A percentile compares a stretch with the other conserved stretches of the same genome.
Evolutionary conservation across 305 asterid species (phyloP).

Genomic region (Fraxinus sp.): DNA sequence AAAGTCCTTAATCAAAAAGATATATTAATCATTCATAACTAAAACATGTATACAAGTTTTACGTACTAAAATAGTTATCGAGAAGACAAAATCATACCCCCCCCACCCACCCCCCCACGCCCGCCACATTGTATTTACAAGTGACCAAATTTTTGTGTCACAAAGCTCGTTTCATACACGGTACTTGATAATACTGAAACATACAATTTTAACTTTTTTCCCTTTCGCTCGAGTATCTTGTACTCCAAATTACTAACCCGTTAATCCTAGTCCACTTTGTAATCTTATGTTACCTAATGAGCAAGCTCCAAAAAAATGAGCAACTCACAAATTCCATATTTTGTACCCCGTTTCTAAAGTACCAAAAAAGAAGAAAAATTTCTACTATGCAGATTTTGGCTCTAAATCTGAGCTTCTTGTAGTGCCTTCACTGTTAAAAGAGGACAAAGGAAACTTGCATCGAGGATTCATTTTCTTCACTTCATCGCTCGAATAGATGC

Average conservation of each 20-base stretch:
- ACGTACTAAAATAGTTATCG: neutral
- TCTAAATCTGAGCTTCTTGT: constrained; percentile 44
- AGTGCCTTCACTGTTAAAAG: constrained; percentile 41
- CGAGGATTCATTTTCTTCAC: constrained; percentile 73
- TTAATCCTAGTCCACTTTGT: constrained; percentile 15
- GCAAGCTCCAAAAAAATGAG: constrained; percentile 24
- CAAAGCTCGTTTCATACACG: neutral
- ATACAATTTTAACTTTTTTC: neutral
- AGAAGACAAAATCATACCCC: constrained; percentile 21
- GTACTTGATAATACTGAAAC: neutral
- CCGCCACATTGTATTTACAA: constrained; percentile 42
- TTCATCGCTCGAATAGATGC: constrained; percentile 64
- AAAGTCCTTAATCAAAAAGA: too few species aligned
- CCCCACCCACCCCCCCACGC: neutral
- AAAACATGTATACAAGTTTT: neutral
- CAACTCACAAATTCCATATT: constrained; percentile 19
- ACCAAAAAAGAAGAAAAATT: constrained; percentile 13
- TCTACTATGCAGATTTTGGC: constrained; percentile 47
- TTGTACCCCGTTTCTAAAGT: constrained; percentile 27
- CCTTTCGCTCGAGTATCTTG: constrained; percentile 1
- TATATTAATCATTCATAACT: neutral
- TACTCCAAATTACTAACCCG: constrained; percentile 6
- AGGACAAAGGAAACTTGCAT: constrained; percentile 46
- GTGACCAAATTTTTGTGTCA: neutral
- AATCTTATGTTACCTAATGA: constrained; percentile 28